phyloP scores from a whole-genome alignment of 225 moss, liverwort and hornwort species.

The Asterella californica region DNA sequence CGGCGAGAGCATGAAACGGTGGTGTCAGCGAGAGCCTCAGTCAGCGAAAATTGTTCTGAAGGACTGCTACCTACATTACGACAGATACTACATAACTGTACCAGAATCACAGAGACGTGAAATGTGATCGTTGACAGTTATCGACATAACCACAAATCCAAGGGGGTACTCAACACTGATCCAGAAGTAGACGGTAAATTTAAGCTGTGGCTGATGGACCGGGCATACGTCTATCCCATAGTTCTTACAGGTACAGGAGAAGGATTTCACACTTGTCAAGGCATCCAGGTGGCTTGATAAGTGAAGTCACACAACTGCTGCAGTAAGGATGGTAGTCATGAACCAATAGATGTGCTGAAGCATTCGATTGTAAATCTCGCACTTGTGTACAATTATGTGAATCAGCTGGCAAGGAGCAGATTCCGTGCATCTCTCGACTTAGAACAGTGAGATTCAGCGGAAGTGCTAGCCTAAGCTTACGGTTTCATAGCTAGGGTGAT shows the following conservation, averaged over 20 bases:
- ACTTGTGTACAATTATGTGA: neutral
- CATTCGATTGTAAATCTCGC: neutral
- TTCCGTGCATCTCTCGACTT: neutral
- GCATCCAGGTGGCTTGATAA: neutral
- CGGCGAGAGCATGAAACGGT: slow-evolving; percentile 10
- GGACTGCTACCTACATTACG: slow-evolving; percentile 24
- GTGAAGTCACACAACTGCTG: neutral
- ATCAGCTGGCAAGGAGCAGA: neutral
- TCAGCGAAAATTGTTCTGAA: slow-evolving; percentile 15
- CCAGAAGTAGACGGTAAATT: neutral
- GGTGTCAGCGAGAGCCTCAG: slow-evolving; percentile 22
- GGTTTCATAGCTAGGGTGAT: neutral
- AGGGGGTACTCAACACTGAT: too few relatives aligned
- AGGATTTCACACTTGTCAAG: neutral
- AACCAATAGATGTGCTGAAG: neutral
- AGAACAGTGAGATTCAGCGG: neutral
- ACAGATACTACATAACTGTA: slow-evolving; percentile 23
- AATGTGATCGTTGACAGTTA: neutral
- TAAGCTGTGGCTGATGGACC: neutral
- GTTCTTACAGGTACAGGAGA: too few relatives aligned
- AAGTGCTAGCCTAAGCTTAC: neutral
- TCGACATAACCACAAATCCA: slow-evolving; percentile 3
- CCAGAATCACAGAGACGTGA: slow-evolving; percentile 6
- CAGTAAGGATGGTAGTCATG: neutral
- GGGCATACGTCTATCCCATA: neutral